Evolutionary conservation across 2,329 filamentous ascomycete genomes (phyloP), one percentile per base, ranked within the genome.

Genomic region (Aspergillus clavatus): DNA sequence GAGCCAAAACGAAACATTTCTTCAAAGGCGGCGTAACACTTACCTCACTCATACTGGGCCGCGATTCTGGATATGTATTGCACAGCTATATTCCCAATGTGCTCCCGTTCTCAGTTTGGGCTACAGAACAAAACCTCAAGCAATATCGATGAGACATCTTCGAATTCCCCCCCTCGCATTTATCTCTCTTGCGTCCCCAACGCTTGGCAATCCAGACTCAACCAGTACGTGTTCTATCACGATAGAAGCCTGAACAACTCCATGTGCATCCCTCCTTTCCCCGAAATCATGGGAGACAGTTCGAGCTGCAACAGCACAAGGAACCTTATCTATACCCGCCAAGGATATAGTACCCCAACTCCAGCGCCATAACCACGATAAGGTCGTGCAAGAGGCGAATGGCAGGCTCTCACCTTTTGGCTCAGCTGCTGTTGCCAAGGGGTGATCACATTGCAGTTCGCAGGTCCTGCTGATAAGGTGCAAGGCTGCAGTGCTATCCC

Each of bases 401-500:
- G 4, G 22, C 7, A 35, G 16, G 11, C 6, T 6, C 12, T 16
- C 28, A n/a, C 6, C 12, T 2, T 14, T 14, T 16, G 2, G 12
- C 16, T 31, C 5, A n/a, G n/a, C 16, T 16, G 28, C 28, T 16
- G 28, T 29, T 31, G 28, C 28, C 28, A 16, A 16, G 28, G n/a
- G 0, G n/a, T 7, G 5, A 7, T 3, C 12, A 31, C 6, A 14
- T 14, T 7, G 5, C n/a, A 7, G 4, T 7, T 31, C n/a, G 3
- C 12, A 14, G n/a, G 45, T 41, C 39, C 5, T 45, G 39, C 10
- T 16, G 22, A 38, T 48, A 14, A 31, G n/a, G 8, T 4, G 12
- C 2, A 38, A 27, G 22, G 46, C 41, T 4, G 45, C 28, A 19
- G 42, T 21, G n/a, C n/a, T n/a, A n/a, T n/a, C n/a, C n/a, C n/a